Base-by-base conservation (phyloP, 1,284 basidiomycete genomes). In the Ustilago vetiveriae region DNA sequence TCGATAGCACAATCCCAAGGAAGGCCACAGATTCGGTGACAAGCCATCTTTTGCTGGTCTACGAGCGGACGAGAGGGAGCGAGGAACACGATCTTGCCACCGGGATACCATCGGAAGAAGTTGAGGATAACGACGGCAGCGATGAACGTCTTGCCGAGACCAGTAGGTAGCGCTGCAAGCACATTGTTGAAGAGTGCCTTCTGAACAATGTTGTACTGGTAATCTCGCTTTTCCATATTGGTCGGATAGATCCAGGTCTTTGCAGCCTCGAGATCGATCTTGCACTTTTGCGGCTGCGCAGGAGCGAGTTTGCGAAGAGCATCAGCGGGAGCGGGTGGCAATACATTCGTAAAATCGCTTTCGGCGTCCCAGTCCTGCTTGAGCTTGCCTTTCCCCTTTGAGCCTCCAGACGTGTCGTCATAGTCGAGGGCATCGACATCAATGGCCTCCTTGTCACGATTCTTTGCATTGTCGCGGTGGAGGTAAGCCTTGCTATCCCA, bases 61-160 rank as follows among this genome's bases (percentile, higher is more conserved):
- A 98, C 96, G 2, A 98, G 87, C 3, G 96, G 96, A 76, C 92
- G 93, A 1, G 96, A 94, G 0, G 96, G 95, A 0, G 95, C 95
- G 26, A 98, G 88, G 77, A 99, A 99, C 19, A 98, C 86, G 16
- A 98, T 80, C 57, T 81, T 81, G 17, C 78, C 78, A 11, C 68
- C 33, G 1, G 80, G 80, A 38, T 56, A 79, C 74, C 73, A 82
- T 11, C 75, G 71, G 48, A 71, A 78, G 40, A 78, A 80, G 69
- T 82, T 82, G 53, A 82, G 80, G 92, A 99, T 98, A 19, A 98
- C 88, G 1, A 94, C 92, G 1, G 95, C 94, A 1, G 96, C 96
- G 60, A 99, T 91, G 78, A 99, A 98, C 0, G 96, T 98, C 85
- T 99, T 99, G 19, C 96, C 96, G 6, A 98, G 85, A 58, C 96